phyloP scores from a whole-genome alignment of 2,329 filamentous ascomycete species.

The Monosporascus sp. region DNA sequence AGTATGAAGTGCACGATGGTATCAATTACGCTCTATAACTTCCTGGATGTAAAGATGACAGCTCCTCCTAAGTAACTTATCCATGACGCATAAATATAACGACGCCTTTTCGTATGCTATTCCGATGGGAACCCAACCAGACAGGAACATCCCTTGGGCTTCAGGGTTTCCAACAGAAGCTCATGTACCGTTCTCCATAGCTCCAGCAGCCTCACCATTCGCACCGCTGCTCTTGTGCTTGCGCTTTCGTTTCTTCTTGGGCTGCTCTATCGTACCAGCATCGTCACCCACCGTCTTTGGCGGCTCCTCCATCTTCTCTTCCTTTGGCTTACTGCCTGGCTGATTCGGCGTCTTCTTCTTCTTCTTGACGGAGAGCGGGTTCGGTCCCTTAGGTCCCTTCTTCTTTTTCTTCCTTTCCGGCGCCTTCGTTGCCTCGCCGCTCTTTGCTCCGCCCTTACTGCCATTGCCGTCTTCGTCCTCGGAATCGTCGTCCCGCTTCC shows the following conservation, averaged over 20 bases:
- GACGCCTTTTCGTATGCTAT: too few species aligned
- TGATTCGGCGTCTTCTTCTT: conserved; percentile 43
- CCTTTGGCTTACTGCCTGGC: conserved; percentile 16
- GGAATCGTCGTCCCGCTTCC: conserved; percentile 40
- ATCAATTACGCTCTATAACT: too few species aligned
- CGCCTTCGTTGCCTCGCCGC: conserved; percentile 11
- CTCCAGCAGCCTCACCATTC: conserved; percentile 1
- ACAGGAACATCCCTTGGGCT: background rate
- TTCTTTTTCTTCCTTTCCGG: conserved; percentile 49
- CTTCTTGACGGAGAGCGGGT: conserved; percentile 68
- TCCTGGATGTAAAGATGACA: too few species aligned
- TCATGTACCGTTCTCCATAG: background rate
- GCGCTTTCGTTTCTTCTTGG: conserved; percentile 19
- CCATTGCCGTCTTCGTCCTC: conserved; percentile 33
- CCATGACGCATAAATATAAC: too few species aligned
- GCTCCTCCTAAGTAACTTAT: background rate
- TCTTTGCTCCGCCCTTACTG: conserved; percentile 15
- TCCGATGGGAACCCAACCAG: too few species aligned
- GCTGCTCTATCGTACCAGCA: background rate
- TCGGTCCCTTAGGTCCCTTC: conserved; percentile 63
- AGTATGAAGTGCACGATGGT: too few species aligned
- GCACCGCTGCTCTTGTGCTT: conserved; percentile 20
- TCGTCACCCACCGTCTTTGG: conserved; percentile 1
- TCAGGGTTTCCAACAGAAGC: background rate
- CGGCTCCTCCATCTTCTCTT: conserved; percentile 12